These are phyloP conservation scores for Exserohilum turcica DNA, from an alignment of 2,329 filamentous ascomycete species.

Conservation along the genomic window DNA sequence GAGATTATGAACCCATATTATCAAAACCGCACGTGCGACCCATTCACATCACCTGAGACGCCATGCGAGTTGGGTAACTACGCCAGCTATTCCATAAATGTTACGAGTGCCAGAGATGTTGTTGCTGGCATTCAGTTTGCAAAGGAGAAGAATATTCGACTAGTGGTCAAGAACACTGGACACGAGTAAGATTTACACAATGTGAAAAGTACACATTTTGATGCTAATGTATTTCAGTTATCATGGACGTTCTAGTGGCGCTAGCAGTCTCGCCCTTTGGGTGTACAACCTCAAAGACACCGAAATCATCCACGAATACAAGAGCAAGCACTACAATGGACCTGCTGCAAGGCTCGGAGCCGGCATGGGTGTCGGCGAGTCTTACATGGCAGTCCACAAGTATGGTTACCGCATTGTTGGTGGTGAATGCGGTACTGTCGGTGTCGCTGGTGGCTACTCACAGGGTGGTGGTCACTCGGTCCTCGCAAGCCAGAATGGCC, in stretches of 20 bases:
- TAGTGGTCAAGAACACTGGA: conserved; percentile 24
- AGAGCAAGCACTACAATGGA: conserved; percentile 17
- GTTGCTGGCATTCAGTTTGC: background rate
- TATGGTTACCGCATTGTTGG: background rate
- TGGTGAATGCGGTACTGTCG: conserved; percentile 48
- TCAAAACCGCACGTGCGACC: conserved; percentile 48
- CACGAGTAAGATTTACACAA: conserved; percentile 16
- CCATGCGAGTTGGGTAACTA: conserved; percentile 28
- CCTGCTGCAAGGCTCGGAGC: conserved; percentile 27
- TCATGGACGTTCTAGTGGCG: conserved; percentile 28
- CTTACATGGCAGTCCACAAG: background rate
- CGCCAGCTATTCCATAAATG: conserved; percentile 12
- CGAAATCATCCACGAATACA: conserved; percentile 17
- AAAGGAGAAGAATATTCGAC: conserved; percentile 16
- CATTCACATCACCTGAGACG: conserved; percentile 34
- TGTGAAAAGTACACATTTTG: no score
- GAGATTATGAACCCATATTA: conserved; percentile 46
- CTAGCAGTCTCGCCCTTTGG: conserved; percentile 30
- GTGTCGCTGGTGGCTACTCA: conserved; percentile 45
- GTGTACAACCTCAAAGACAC: conserved; percentile 31
- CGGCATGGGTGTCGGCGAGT: conserved; percentile 15
- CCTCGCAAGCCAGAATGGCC: conserved; percentile 35
- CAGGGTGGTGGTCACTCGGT: conserved; percentile 58
- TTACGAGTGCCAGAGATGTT: background rate
- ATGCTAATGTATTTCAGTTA: background rate